Conservation (phyloP, 441 rosid species). For the Sinapis alba region DNA sequence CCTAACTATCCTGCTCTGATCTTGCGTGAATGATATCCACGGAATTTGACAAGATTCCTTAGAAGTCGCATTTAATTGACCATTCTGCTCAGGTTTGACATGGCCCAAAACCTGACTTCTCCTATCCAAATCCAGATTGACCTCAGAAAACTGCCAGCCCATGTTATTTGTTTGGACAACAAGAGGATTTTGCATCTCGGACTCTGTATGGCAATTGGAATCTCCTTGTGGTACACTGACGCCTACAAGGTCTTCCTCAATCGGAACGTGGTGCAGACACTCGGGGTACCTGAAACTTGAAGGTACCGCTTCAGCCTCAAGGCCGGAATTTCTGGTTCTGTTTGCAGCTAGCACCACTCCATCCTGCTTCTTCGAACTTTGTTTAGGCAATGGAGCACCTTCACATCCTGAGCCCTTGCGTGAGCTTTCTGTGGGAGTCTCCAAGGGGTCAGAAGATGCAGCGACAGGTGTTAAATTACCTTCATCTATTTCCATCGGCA, state of each 20-base stretch:
- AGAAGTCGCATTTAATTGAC: slow-evolving; percentile 14
- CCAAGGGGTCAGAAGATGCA: slow-evolving; percentile 43
- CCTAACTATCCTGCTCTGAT: slow-evolving; percentile 47
- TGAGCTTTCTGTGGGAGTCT: slow-evolving; percentile 39
- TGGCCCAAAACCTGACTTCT: slow-evolving; percentile 41
- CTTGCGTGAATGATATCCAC: slow-evolving; percentile 50
- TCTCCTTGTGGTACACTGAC: slow-evolving; percentile 39
- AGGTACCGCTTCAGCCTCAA: slow-evolving; percentile 37
- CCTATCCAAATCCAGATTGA: slow-evolving; percentile 41
- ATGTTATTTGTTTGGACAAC: slow-evolving; percentile 39
- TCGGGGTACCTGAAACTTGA: slow-evolving; percentile 47
- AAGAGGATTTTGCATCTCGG: slow-evolving; percentile 41
- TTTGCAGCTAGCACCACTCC: slow-evolving; percentile 44
- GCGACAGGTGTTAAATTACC: slow-evolving; percentile 42
- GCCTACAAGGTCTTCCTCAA: slow-evolving; percentile 42
- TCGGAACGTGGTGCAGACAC: slow-evolving; percentile 45
- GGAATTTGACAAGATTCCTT: slow-evolving; percentile 46
- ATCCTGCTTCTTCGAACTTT: slow-evolving; percentile 33
- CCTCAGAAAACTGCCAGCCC: slow-evolving; percentile 46
- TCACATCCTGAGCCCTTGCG: slow-evolving; percentile 38
- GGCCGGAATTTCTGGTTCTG: slow-evolving; percentile 29
- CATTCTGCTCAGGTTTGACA: slow-evolving; percentile 35
- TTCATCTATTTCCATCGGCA: slow-evolving; percentile 35
- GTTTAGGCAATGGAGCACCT: slow-evolving; percentile 34
- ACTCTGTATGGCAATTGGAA: slow-evolving; percentile 30